Conservation (phyloP, 2,329 filamentous ascomycete species). For the Neoascochyta sp. region DNA sequence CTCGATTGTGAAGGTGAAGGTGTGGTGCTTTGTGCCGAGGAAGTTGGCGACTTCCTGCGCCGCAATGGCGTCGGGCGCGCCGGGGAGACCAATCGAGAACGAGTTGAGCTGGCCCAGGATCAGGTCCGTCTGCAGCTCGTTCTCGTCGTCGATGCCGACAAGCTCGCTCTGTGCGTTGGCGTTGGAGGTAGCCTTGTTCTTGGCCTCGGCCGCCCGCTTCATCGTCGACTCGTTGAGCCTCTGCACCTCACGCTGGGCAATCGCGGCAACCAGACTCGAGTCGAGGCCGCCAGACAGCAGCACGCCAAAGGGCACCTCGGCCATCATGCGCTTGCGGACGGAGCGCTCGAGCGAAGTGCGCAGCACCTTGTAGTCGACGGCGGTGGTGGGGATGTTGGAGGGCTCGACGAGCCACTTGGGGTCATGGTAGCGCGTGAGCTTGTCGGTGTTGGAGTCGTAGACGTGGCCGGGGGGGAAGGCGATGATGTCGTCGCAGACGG, state of each 20-base stretch:
- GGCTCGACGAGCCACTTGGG: constrained; percentile 86
- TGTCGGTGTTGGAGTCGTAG: constrained; percentile 88
- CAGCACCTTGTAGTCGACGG: constrained; percentile 78
- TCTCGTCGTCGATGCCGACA: constrained; percentile 90
- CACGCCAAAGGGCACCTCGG: constrained; percentile 96
- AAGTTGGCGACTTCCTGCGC: constrained; percentile 93
- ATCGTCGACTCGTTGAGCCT: constrained; percentile 65
- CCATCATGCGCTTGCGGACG: constrained; percentile 96
- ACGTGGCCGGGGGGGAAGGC: constrained; percentile 93
- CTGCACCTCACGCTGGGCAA: constrained; percentile 88
- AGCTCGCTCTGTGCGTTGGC: constrained; percentile 48
- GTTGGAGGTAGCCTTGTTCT: constrained; percentile 17
- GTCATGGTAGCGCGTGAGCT: constrained; percentile 82
- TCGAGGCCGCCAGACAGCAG: constrained; percentile 92
- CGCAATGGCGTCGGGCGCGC: constrained; percentile 86
- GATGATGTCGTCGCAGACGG: constrained; percentile 92
- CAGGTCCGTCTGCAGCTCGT: constrained; percentile 83
- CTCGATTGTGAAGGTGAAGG: constrained; percentile 96
- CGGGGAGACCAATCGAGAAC: constrained; percentile 95
- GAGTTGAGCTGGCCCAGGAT: constrained; percentile 95
- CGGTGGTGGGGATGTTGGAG: constrained; percentile 69
- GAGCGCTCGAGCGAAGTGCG: constrained; percentile 81
- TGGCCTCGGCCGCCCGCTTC: constrained; percentile 37
- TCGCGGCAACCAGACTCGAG: constrained; percentile 90
- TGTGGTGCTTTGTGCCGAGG: constrained; percentile 95